Evolutionary conservation across 1,284 basidiomycete species (phyloP), one percentile per base, ranked within the genome.

Genomic region (Rhodotorula mucilaginosa): DNA sequence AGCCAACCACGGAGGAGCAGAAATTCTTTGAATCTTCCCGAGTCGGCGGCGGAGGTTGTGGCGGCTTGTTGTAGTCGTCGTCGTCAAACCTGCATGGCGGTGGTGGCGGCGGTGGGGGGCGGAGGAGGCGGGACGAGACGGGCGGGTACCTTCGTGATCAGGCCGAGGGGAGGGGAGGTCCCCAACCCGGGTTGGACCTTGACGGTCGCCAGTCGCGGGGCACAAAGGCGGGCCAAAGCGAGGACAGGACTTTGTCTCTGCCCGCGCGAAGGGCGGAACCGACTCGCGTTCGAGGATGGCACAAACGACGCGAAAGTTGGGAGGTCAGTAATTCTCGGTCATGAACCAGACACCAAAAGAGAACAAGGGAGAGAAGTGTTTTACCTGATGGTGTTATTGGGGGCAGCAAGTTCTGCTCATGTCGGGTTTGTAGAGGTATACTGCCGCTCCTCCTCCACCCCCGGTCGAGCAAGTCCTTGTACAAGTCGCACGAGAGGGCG

Each of bases 331-430:
- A 26, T 26, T 26, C 26, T 26, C 26, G 26, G 26, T 26, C 26
- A 26, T 26, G 26, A 26, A 26, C 26, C 26, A 26, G 1, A 26
- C 26, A 26, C 26, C 26, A 26, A 26, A 26, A 26, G 26, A 26
- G 26, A 26, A 26, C 26, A 26, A 26, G 26, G 26, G 26, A 26
- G 26, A 26, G 26, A 26, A 26, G 26, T 26, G 26, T 26, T 26
- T 64, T 76, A 90, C 87, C 87, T 90, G 80, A 97, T 97, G 0
- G 93, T 92, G 79, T 95, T n/a, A 96, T 74, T 93, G 91, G 1
- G 93, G 92, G 80, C 95, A 97, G 80, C 95, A 97, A 6, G 92
- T 90, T 13, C 83, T 81, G 73, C 83, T 86, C 82, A 94, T 84
- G 80, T 95, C 88, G 4, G 93, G 93, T 76, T 92, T 92, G 81